Percentiles rank a stretch among this genome's conserved stretches.
phyloP scores from a whole-genome alignment of 805 yeast genomes.

The Candida pseudoglaebosa region DNA sequence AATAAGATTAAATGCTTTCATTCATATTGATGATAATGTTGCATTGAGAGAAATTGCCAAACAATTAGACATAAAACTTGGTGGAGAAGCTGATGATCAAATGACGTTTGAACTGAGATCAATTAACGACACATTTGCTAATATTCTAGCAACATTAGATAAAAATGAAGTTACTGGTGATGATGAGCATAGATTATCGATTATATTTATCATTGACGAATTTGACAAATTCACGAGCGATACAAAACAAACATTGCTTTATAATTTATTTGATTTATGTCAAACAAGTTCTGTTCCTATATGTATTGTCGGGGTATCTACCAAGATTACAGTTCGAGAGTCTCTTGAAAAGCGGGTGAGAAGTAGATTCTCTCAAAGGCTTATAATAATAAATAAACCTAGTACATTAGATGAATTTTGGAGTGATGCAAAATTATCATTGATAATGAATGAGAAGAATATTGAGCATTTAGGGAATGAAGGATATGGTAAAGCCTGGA shows the following conservation, averaged over 20 bases:
- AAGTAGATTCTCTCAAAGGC: conserved; percentile 81
- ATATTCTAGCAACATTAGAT: conserved; percentile 52
- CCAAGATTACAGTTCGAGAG: conserved; percentile 73
- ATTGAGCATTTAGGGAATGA: conserved; percentile 13
- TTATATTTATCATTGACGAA: conserved; percentile 80
- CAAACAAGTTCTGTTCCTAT: conserved; percentile 69
- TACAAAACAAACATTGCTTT: conserved; percentile 76
- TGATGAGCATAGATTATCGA: conserved; percentile 39
- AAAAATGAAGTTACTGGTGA: conserved; percentile 16
- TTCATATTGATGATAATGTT: conserved; percentile 68
- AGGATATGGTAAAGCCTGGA: conserved; percentile 40
- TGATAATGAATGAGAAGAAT: conserved; percentile 23
- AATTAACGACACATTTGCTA: conserved; percentile 57
- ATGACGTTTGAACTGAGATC: conserved; percentile 46
- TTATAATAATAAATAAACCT: conserved; percentile 57
- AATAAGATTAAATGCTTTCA: conserved; percentile 63
- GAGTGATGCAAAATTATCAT: conserved; percentile 39
- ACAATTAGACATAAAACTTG: conserved; percentile 56
- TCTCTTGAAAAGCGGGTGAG: conserved; percentile 86
- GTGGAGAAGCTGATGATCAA: conserved; percentile 13
- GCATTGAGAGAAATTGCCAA: conserved; percentile 86
- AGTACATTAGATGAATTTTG: conserved; percentile 44
- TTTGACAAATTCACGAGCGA: conserved; percentile 73
- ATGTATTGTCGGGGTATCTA: conserved; percentile 75
- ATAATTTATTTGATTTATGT: conserved; percentile 83